Base-by-base conservation (phyloP, 2,329 filamentous ascomycete species). In the Alternaria dauci region DNA sequence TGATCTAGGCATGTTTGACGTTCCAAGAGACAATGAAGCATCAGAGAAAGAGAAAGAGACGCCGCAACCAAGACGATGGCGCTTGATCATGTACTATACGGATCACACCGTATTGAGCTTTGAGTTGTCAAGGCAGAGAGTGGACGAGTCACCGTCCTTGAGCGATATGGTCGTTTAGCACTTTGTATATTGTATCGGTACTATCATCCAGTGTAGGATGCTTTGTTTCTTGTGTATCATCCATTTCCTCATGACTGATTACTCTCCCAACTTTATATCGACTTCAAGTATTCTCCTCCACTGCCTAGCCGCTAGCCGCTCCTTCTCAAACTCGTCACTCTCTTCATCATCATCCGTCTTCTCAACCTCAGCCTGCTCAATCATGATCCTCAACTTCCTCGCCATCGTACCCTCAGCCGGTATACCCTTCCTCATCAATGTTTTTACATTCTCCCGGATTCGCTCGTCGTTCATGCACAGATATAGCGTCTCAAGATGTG, bases 71-170 rank as follows among this genome's bases (percentile, higher is more conserved):
- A 67, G 82, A 64, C 82, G 86, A 58, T 93, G 89, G 83, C 81
- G 90, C 59, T 67, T 94, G 58, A 85, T 94, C 74, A 78, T 94
- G 76, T 88, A 91, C 74, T 94, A 90, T 73, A 84, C 85, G 59
- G 88, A 93, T 76, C 88, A 91, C 69, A 85, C 86, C 2, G 84
- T 94, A 28, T 72, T 92, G 65, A 89, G 85, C 59, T 94, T 93
- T 78, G 88, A 92, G 75, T 76, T 93, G n/a, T 68, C 70, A 23
- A 78, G 73, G 54, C 55, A 53, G 30, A 63, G 58, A 44, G 59
- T 32, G 25, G 58, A 51, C 4, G 56, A 42, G 8, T 56, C 61
- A 8, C 55, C 51, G n/a, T 60, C 58, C 23, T 36, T 76, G 16
- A 68, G 48, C 8, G 70, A 70, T 12, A 55, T 76, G 46, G 58